A percentile compares a stretch with the other conserved stretches of the same genome.
These are phyloP conservation scores for Stachybotrys chlorohalonatus DNA, from an alignment of 2,329 filamentous ascomycete genomes.

Conservation along the genomic window DNA sequence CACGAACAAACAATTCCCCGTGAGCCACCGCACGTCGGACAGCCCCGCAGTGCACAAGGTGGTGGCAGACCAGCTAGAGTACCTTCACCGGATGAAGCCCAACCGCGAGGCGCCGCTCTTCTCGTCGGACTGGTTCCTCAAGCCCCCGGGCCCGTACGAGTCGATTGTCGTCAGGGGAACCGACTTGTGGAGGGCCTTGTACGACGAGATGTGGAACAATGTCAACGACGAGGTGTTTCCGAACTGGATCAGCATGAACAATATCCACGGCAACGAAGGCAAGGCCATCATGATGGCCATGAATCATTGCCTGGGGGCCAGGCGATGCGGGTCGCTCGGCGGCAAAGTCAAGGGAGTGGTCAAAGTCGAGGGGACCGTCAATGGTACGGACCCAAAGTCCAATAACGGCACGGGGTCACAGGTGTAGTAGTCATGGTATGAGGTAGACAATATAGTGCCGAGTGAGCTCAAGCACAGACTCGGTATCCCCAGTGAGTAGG, in stretches of 20 bases:
- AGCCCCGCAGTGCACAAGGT: conserved; percentile 5
- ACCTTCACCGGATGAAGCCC: conserved; percentile 6
- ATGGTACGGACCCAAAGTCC: too few species aligned
- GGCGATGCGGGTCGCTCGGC: conserved; percentile 3
- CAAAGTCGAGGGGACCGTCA: too few species aligned
- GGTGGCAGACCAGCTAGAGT: conserved; percentile 10
- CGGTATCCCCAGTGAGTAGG: conserved; percentile 9
- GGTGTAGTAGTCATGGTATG: background rate
- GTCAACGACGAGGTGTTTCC: conserved; percentile 15
- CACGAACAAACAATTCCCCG: conserved; percentile 13
- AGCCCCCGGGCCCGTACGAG: conserved; percentile 1
- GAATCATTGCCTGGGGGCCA: conserved; percentile 19
- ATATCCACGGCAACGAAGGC: conserved; percentile 12
- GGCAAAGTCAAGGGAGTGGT: background rate
- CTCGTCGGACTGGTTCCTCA: conserved; percentile 17
- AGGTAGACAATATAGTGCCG: conserved; percentile 11
- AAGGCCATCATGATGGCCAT: conserved; percentile 16
- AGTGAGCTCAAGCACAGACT: conserved; percentile 10
- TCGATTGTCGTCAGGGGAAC: conserved; percentile 7
- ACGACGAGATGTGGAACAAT: conserved; percentile 12
- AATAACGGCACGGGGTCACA: too few species aligned
- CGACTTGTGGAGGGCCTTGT: conserved; percentile 11
- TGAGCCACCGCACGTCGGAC: conserved; percentile 13
- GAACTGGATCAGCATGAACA: conserved; percentile 22
- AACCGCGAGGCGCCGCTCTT: conserved; percentile 8